A percentile compares a stretch with the other conserved stretches of the same genome.
Conservation (phyloP, 2,329 filamentous ascomycete species). For the Neoscytalidium dimidiatum region DNA sequence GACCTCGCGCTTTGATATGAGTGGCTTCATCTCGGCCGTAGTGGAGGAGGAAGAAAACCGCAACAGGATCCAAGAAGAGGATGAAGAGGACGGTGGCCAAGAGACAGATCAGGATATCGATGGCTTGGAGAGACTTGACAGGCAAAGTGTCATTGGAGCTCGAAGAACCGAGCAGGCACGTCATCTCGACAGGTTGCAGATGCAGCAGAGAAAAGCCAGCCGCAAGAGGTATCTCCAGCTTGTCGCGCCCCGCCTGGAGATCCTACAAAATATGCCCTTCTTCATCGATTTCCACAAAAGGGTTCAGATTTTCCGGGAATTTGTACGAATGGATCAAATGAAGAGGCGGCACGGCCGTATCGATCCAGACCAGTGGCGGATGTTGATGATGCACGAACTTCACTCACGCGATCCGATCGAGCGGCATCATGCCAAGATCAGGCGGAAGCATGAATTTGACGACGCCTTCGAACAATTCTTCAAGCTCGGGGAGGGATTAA, state of each 20-base stretch:
- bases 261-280: conserved; percentile 95
- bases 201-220: conserved; percentile 66
- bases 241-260: conserved; percentile 83
- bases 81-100: conserved; percentile 56
- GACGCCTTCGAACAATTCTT: conserved; percentile 88
- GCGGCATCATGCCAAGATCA: conserved; percentile 73
- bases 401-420: conserved; percentile 38
- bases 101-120: conserved; percentile 44
- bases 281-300: conserved; percentile 90
- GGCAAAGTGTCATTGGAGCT: conserved; percentile 51
- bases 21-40: conserved; percentile 81
- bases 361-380: conserved; percentile 75
- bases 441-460: conserved; percentile 75
- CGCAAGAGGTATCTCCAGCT: conserved; percentile 70
- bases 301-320: conserved; percentile 90
- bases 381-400: conserved; percentile 47
- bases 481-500: conserved; percentile 75
- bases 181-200: conserved; percentile 62
- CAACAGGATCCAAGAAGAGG: conserved; percentile 66
- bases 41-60: conserved; percentile 82
- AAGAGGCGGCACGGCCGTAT: conserved; percentile 68
- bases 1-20: conserved; percentile 85
- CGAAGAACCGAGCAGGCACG: conserved; percentile 64
- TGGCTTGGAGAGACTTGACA: conserved; percentile 23
- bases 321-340: conserved; percentile 80